Evolutionary conservation across 768 basidiomycete genomes (phyloP).

Genomic region (Trametes punicea): DNA sequence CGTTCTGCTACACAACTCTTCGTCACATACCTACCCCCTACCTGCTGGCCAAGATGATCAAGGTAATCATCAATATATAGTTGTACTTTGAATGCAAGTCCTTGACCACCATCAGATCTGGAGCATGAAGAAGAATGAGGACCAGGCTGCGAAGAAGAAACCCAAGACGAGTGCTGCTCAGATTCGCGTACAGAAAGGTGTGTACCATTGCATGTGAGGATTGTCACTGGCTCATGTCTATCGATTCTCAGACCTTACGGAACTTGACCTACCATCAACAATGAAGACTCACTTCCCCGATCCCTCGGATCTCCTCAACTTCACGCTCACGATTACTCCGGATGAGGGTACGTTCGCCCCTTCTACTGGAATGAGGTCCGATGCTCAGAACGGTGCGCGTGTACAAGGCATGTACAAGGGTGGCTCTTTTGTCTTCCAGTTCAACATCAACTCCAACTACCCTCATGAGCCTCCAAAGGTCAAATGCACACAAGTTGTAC

Average conservation of each 20-base stretch:
- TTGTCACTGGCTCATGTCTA: constrained; percentile 11
- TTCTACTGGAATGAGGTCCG: too few relatives aligned
- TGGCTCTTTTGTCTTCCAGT: constrained; percentile 90
- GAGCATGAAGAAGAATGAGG: constrained; percentile 99
- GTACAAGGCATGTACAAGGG: constrained; percentile 94
- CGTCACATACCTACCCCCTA: neutral
- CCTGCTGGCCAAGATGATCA: constrained; percentile 16
- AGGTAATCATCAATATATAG: constrained; percentile 12
- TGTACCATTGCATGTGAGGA: too few relatives aligned
- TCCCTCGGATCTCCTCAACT: constrained; percentile 93
- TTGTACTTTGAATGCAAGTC: neutral
- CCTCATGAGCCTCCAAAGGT: constrained; percentile 99
- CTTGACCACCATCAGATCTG: constrained; percentile 66
- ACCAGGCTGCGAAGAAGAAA: constrained; percentile 95
- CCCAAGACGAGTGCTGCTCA: constrained; percentile 98
- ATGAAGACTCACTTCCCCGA: constrained; percentile 96
- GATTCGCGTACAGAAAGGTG: constrained; percentile 99
- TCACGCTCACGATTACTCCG: constrained; percentile 90
- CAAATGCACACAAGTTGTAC: constrained; percentile 90
- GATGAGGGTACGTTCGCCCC: constrained; percentile 76
- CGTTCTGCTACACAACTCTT: neutral
- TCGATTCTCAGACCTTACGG: constrained; percentile 73
- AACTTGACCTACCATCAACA: constrained; percentile 91
- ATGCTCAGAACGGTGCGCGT: neutral
- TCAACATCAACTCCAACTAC: constrained; percentile 96